Conservation (phyloP, 1,139 yeast genomes). For the Citeromyces hawaiiensis region DNA sequence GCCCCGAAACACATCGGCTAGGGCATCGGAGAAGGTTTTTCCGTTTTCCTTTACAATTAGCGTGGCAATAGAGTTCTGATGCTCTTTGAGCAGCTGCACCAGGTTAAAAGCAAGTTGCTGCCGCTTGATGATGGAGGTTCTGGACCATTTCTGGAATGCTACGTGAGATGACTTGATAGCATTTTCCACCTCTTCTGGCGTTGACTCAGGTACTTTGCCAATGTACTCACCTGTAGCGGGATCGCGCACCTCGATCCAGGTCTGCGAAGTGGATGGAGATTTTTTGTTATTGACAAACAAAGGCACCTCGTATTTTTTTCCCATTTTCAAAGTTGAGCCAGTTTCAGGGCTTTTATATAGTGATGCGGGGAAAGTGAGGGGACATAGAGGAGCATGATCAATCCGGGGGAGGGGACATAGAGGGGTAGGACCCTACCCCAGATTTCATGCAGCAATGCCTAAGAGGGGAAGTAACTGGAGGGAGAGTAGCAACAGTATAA, state of each 20-base stretch:
- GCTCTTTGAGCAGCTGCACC: conserved; percentile 50
- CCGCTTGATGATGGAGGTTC: conserved; percentile 49
- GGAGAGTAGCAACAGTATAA: not conserved
- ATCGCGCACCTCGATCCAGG: conserved; percentile 65
- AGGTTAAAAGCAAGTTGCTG: conserved; percentile 69
- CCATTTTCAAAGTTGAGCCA: too few species aligned
- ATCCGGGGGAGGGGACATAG: not conserved
- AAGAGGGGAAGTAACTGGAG: too few species aligned
- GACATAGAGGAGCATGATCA: not conserved
- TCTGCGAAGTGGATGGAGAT: conserved; percentile 36
- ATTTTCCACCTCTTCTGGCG: conserved; percentile 48
- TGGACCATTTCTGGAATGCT: conserved; percentile 50
- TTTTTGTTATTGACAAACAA: conserved; percentile 43
- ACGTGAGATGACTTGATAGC: conserved; percentile 55
- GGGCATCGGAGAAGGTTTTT: conserved; percentile 65
- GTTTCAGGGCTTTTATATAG: not conserved
- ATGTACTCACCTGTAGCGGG: conserved; percentile 66
- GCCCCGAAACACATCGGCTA: conserved; percentile 71
- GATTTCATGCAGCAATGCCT: too few species aligned
- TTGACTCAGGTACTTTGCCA: conserved; percentile 60
- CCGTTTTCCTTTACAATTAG: conserved; percentile 73
- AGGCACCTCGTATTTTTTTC: not conserved
- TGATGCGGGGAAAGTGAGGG: not conserved
- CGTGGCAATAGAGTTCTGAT: conserved; percentile 62
- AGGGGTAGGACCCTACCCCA: not conserved